phyloP scores from a whole-genome alignment of 1,139 yeast species.

The Candida labiduridarum region DNA sequence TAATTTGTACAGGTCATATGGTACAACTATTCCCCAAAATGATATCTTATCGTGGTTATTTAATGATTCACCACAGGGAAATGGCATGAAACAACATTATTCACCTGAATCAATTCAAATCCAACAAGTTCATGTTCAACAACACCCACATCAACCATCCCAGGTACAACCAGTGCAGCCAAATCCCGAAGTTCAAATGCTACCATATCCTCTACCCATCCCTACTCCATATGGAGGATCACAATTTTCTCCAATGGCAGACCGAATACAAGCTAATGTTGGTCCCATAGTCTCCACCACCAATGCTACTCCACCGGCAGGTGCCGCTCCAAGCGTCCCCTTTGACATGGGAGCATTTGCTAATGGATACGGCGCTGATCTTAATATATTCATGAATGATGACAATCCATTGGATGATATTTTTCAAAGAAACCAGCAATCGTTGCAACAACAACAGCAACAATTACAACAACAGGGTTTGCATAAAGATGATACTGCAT shows the following conservation, averaged over 20 bases:
- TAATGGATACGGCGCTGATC: slow-evolving; percentile 21
- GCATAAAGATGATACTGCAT: slow-evolving; percentile 2
- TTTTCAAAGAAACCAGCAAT: slow-evolving; percentile 21
- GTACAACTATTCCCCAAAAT: slow-evolving; percentile 23
- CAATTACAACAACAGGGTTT: background rate
- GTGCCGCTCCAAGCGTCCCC: background rate
- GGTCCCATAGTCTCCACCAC: background rate
- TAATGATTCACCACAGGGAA: slow-evolving; percentile 8
- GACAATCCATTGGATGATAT: slow-evolving; percentile 46
- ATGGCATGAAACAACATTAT: background rate
- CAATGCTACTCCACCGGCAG: background rate
- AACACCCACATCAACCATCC: slow-evolving; percentile 5
- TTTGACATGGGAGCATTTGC: slow-evolving; percentile 4
- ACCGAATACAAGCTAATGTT: slow-evolving; percentile 2
- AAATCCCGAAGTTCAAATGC: background rate
- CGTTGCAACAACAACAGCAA: slow-evolving; percentile 6
- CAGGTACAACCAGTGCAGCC: background rate
- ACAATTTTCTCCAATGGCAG: slow-evolving; percentile 14
- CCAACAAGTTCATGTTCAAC: background rate
- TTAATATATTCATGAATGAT: slow-evolving; percentile 38
- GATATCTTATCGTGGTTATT: slow-evolving; percentile 42
- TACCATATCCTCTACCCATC: slow-evolving; percentile 4
- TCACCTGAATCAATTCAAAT: background rate
- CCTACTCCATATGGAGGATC: slow-evolving; percentile 18
- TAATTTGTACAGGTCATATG: slow-evolving; percentile 8